Evolutionary conservation across 2,329 filamentous ascomycete genomes (phyloP).

Genomic region (Talaromyces sp.): DNA sequence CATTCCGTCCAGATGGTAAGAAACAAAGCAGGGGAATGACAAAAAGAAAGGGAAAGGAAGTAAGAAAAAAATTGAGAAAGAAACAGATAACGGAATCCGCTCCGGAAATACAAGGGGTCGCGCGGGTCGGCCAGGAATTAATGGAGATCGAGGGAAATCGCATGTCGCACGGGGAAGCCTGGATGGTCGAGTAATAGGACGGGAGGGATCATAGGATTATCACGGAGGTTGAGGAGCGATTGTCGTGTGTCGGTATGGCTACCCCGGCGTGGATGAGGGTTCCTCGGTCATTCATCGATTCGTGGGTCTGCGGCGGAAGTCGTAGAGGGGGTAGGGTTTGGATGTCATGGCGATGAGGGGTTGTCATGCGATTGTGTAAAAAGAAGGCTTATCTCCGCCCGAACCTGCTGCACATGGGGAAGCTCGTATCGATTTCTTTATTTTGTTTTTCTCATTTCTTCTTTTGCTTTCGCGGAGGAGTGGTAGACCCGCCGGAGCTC

Average conservation of each 20-base stretch:
- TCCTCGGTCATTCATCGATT: slow-evolving; percentile 32
- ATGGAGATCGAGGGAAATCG: slow-evolving; percentile 20
- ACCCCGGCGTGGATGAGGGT: slow-evolving; percentile 18
- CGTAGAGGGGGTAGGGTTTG: slow-evolving; percentile 17
- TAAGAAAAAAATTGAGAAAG: slow-evolving; percentile 11
- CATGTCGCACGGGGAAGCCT: slow-evolving; percentile 21
- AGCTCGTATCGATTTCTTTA: slow-evolving; percentile 71
- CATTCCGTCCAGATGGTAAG: slow-evolving; percentile 29
- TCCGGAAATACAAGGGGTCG: slow-evolving; percentile 23
- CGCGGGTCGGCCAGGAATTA: slow-evolving; percentile 20
- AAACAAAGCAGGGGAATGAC: slow-evolving; percentile 22
- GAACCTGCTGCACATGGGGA: slow-evolving; percentile 81
- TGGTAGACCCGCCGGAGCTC: slow-evolving; percentile 69
- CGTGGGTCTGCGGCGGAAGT: slow-evolving; percentile 27
- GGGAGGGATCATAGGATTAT: slow-evolving; percentile 13
- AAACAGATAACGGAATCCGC: slow-evolving; percentile 16
- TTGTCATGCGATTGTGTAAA: slow-evolving; percentile 26
- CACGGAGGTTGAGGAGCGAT: slow-evolving; percentile 12
- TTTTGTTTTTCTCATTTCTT: slow-evolving; percentile 63
- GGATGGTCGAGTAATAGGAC: slow-evolving; percentile 7
- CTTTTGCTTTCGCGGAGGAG: slow-evolving; percentile 72
- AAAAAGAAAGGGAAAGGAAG: slow-evolving; percentile 16
- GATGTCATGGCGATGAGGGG: slow-evolving; percentile 32
- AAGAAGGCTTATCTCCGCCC: slow-evolving; percentile 77
- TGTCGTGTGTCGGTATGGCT: slow-evolving; percentile 18